Evolutionary conservation across 139 green algal species (phyloP), one percentile per base, ranked within the genome.

Genomic region (Tetraselmis chui): DNA sequence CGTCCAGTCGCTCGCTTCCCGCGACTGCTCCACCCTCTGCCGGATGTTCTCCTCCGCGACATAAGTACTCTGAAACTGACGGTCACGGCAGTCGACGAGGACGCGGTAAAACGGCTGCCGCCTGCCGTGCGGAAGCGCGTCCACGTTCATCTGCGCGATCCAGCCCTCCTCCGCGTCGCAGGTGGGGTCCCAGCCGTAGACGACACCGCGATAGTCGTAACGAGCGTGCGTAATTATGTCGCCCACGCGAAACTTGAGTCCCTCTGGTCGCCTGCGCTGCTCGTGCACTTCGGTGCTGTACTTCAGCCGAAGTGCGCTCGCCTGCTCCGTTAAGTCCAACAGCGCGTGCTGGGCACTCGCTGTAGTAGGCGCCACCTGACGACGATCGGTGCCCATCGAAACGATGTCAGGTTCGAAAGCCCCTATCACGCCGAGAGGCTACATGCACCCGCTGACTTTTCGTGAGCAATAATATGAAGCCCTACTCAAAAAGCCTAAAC

Each of bases 91-190:
- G 28, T 88, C 84, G 0, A 90, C 86, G 11, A 92, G 89, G 2
- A 92, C 87, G 1, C 83, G 78, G 84, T 92, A 92, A 59, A 92
- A 92, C 1, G 89, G 89, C 84, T 92, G 89, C 5, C 32, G 2
- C 31, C 86, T 59, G 28, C 89, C 87, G 0, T 83, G 81, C 22
- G 80, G 75, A 76, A 90, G 83, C 29, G 45, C 1, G 45, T 88
- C 85, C 78, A 94, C 88, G 22, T 85, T 59, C 89, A 92, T 93
- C 45, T 85, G 80, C 76, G 30, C 24, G 28, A 91, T 90, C 89
- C 89, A 93, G 0, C 89, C 59, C 79, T 92, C 89, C 1, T 81
- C 74, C 27, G 85, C 86, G 0, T 27, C 29, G 86, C 91, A 94
- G 0, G 5, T 0, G 0, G 84, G 45, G 85, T 94, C 89, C 89